phyloP scores from a whole-genome alignment of 331 rosid species.

The Quercus lobata region DNA sequence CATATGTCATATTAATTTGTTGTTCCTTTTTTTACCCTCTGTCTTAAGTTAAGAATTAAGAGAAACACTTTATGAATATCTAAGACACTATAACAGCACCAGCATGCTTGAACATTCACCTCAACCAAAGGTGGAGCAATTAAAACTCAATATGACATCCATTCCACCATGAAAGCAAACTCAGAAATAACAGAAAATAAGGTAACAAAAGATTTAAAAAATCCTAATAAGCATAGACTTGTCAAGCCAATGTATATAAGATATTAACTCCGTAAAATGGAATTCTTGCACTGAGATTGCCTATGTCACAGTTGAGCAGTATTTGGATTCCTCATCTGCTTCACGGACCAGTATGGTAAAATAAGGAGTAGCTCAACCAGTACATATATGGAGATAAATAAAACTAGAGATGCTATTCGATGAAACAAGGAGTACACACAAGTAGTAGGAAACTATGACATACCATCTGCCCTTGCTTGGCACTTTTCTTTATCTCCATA shows the following conservation, averaged over 20 bases:
- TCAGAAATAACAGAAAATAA: neutral
- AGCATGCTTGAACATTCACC: neutral
- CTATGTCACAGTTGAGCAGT: neutral
- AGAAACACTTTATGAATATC: neutral
- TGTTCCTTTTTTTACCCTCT: neutral
- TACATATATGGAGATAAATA: neutral
- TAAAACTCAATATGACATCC: neutral
- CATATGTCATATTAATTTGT: neutral
- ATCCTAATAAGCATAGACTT: neutral
- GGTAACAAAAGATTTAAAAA: neutral
- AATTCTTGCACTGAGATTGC: neutral
- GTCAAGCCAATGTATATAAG: neutral
- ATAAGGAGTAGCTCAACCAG: neutral
- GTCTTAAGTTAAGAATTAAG: neutral
- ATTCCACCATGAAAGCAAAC: neutral
- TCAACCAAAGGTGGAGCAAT: neutral
- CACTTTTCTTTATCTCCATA: conserved; percentile 91
- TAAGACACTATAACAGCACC: neutral
- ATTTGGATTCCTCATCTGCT: neutral
- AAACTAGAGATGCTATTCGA: neutral
- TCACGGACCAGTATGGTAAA: neutral
- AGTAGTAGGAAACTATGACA: conserved; percentile 10
- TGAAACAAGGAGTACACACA: neutral
- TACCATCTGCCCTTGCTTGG: conserved; percentile 99
- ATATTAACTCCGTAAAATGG: neutral